Base-by-base conservation (phyloP, 176 grass and related monocot genomes). In the Oryza glumipatula region DNA sequence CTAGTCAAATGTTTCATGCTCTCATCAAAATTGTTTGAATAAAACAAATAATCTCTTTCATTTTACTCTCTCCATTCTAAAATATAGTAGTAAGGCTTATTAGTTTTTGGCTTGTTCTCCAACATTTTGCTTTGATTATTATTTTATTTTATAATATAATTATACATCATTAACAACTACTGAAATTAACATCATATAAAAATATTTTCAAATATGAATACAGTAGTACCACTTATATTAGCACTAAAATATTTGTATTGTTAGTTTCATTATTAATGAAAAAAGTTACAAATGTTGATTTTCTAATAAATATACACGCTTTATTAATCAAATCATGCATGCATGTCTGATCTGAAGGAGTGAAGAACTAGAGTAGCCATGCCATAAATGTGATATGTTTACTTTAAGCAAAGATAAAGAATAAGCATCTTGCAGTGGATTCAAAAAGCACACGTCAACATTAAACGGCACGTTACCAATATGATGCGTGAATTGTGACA, bases 1-100 rank as follows among this genome's bases (percentile, higher is more conserved):
- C 16, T 74, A 48, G 74, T 90, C 79, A 86, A 69, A 51, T 32
- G 3, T 39, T 73, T 6, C n/a, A 49, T 4, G 38, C 12, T 68
- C 24, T 23, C 2, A 11, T 45, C 58, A 60, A 78, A 82, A 73
- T 56, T 86, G 73, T 41, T 83, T 86, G 84, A 78, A 60, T 61
- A 67, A 65, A 88, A 79, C 51, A 52, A 85, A 70, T 65, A 85
- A 70, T 76, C 36, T 16, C 2, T 41, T 19, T 3, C 1, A 43
- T 66, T 86, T 58, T 23, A 70, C 47, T 49, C 47, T 3, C 13
- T 49, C 13, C 9, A 1, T 48, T 0, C 11, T 48, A 48, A 11
- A 11, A 48, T 48, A 38, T 38, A 38, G 0, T 41, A 41, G 0
- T 13, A 14, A 48, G 46, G 0, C 46, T 48, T 48, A 48, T 45